phyloP scores from a whole-genome alignment of 2,329 filamentous ascomycete species.

The Aspergillus pseudoglaucus region DNA sequence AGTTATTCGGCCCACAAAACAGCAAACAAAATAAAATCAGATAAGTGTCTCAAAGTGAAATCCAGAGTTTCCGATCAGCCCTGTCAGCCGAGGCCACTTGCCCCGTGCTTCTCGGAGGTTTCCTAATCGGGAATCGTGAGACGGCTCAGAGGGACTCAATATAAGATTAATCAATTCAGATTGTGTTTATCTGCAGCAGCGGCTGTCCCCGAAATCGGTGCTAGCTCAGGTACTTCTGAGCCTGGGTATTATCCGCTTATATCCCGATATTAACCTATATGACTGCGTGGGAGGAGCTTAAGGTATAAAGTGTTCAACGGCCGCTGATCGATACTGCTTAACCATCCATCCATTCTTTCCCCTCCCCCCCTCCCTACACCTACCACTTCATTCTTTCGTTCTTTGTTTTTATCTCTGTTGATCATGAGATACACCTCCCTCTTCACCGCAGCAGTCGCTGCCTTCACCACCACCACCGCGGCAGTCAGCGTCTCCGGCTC shows the following conservation, averaged over 20 bases:
- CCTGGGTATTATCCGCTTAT: not conserved
- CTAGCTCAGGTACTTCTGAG: not conserved
- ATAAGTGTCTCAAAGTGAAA: not conserved
- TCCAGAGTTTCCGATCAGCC: not conserved
- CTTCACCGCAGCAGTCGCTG: conserved; percentile 10
- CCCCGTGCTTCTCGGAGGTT: not conserved
- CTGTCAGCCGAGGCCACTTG: not conserved
- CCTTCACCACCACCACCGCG: conserved; percentile 10
- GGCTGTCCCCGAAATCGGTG: not conserved
- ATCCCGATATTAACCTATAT: not conserved
- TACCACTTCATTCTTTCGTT: not conserved
- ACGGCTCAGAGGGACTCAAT: not conserved
- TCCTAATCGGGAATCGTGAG: not conserved
- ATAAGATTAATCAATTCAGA: not conserved
- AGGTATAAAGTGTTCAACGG: not conserved
- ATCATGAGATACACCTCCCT: conserved; percentile 14
- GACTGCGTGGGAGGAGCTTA: not conserved
- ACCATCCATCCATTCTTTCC: conserved; percentile 1
- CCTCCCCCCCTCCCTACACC: too few relatives aligned
- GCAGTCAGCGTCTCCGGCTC: conserved; percentile 21
- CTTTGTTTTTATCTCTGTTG: conserved; percentile 5
- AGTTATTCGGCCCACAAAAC: not conserved
- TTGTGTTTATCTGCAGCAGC: not conserved
- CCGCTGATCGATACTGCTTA: not conserved
- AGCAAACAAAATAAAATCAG: not conserved